These are phyloP conservation scores for Peterozyma xylosa DNA, from an alignment of 805 yeast genomes.

Conservation along the genomic window DNA sequence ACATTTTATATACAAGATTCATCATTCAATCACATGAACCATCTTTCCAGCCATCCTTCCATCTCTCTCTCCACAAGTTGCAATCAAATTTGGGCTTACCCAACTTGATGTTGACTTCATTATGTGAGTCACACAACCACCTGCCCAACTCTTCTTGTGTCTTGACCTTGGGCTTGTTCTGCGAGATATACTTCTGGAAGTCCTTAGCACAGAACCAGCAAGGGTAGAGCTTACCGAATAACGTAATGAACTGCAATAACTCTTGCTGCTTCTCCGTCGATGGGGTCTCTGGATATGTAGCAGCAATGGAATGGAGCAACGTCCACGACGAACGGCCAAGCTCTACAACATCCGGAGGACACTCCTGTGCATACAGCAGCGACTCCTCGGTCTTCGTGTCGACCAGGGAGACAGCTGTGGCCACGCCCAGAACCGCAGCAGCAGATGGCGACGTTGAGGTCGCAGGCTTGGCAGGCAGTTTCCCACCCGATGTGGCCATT, in stretches of 20 bases:
- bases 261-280: constrained; percentile 55
- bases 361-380: constrained; percentile 27
- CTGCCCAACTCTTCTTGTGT: constrained; percentile 73
- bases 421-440: constrained; percentile 11
- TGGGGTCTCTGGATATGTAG: constrained; percentile 75
- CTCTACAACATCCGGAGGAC: constrained; percentile 82
- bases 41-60: constrained; percentile 92
- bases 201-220: constrained; percentile 93
- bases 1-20: too few species aligned
- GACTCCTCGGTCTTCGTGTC: constrained; percentile 20
- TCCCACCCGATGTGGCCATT: constrained; percentile 34
- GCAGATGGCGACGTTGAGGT: constrained; percentile 16
- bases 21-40: constrained; percentile 34
- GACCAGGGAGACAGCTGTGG: constrained; percentile 11
- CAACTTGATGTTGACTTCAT: constrained; percentile 78
- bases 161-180: constrained; percentile 46
- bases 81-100: constrained; percentile 88
- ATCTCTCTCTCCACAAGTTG: constrained; percentile 82
- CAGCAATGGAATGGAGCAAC: constrained; percentile 82
- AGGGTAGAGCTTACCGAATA: constrained; percentile 81
- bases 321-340: constrained; percentile 92
- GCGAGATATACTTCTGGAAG: constrained; percentile 53
- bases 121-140: constrained; percentile 96
- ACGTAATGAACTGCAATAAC: constrained; percentile 57
- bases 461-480: constrained; percentile 10